Evolutionary conservation across 2,329 filamentous ascomycete species (phyloP), one percentile per base, ranked within the genome.

Genomic region (Emmonsia crescens): DNA sequence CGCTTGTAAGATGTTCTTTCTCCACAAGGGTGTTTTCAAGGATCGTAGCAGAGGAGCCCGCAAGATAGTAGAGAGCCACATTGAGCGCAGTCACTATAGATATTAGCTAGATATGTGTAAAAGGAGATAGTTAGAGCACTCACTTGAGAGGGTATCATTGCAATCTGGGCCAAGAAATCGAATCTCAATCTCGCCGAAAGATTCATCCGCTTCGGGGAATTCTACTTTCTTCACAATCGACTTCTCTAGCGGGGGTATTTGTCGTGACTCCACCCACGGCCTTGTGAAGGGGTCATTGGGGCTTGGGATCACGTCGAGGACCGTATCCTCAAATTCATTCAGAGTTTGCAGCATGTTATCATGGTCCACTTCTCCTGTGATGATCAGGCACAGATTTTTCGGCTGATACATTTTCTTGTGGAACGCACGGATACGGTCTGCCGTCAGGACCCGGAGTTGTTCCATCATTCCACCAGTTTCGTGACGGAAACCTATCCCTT

Each of bases 401-500:
- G 94, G 94, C 73, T 97, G 93, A 71, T 99, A 99, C 93, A 99
- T 97, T 66, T 92, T 89, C 64, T 86, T 86, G 74, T 99, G 94
- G 70, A 97, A 99, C 62, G 87, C 85, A n/a, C 94, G 87, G 66
- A 99, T 99, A 46, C 91, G 86, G 59, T 96, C 89, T 1, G 91
- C 86, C 0, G 91, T 94, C 55, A 99, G 78, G 2, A 91, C 85
- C 49, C 94, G 86, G 57, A 99, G 81, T 40, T 91, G 88, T 68
- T 96, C 90, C 79, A 95, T 95, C 87, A 96, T 91, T 16, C 94
- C 94, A 14, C 94, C 94, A n/a, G 94, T 99, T 76, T 99, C 94
- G 68, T 96, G 97, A 62, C 93, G 87, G 72, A 96, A 99, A 2
- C 94, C 94, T 61, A 95, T 85, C 55, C 89, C 88, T 73, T 94